phyloP scores from a whole-genome alignment of 805 yeast species.

The Priceomyces haplophilus region DNA sequence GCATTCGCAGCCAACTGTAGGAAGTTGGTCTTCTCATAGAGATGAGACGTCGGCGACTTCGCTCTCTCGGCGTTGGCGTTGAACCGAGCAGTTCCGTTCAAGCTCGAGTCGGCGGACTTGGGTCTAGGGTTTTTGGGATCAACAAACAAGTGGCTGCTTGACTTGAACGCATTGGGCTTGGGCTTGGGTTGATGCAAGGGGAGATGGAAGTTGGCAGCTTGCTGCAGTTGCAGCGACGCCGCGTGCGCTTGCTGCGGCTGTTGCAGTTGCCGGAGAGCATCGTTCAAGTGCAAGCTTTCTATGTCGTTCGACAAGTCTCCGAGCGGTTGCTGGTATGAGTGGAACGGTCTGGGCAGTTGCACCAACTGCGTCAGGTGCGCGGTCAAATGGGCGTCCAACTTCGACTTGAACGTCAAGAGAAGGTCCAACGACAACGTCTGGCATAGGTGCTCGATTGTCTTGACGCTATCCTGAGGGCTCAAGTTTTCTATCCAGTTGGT shows the following conservation, averaged over 20 bases:
- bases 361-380: conserved; percentile 6
- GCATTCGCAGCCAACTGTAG: conserved; percentile 32
- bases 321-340: conserved; percentile 9
- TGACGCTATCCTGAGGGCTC: conserved; percentile 49
- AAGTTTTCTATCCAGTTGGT: conserved; percentile 51
- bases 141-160: conserved; percentile 15
- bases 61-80: conserved; percentile 25
- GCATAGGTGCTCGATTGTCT: conserved; percentile 54
- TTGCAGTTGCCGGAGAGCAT: conserved; percentile 6
- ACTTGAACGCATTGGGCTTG: conserved; percentile 28
- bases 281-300: conserved; percentile 15
- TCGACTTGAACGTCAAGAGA: conserved; percentile 46
- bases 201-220: conserved; percentile 5
- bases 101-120: conserved; percentile 44
- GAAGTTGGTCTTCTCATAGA: conserved; percentile 43
- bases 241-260: conserved; percentile 7
- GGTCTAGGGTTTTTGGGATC: conserved; percentile 32
- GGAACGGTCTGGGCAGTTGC: conserved; percentile 4
- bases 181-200: conserved; percentile 41
- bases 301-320: conserved; percentile 16
- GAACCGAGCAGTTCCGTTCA: conserved; percentile 18
- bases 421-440: conserved; percentile 51
- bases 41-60: conserved; percentile 39
- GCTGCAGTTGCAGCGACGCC: conserved; percentile 6
- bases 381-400: conserved; percentile 40